Base-by-base conservation (phyloP, 768 basidiomycete species). In the Trametes maxima region DNA sequence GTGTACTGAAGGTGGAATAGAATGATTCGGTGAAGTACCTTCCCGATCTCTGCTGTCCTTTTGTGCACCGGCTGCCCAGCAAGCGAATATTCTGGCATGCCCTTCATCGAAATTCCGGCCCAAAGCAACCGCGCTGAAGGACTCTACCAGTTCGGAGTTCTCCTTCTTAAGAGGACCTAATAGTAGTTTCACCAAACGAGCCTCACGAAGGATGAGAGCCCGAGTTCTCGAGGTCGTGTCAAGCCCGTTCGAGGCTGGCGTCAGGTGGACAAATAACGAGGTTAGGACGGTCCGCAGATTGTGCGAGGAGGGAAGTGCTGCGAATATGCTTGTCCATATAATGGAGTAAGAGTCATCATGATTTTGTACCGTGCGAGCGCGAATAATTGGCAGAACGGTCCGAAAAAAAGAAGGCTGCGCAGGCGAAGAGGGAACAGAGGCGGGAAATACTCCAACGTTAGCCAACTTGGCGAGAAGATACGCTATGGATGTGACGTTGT, bases 321-420 rank as follows among this genome's bases (percentile, higher is more conserved):
- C 73, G 39, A 87, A 67, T 19, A 84, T 57, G 7, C 73, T 71
- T 16, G 73, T 71, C 88, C 88, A 90, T 28, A 79, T 72, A 17
- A 67, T 65, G 33, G 77, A 78, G 71, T 88, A 91, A 4, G 68
- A 55, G 1, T 65, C 44, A 12, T 58, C 53, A 44, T 68, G 62
- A 6, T 63, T 65, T 16, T 70, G 68, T 40, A 62, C 55, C 11
- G 84, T 65, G 22, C 78, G 77, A 21, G 58, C 45, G 28, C 81
- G 82, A 45, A 92, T 82, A 13, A 70, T 73, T 7, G 82, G 77
- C 35, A 87, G 72, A 3, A 76, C 78, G 2, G 78, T 70, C 25
- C 74, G 70, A 73, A 90, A 92, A 75, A 93, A 94, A 1, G 88
- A 92, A 6, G 86, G 79, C 57, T 88, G 88, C 0, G 85, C 84